These are phyloP conservation scores for Epicoccum sorghinum DNA, from an alignment of 2,329 filamentous ascomycete genomes.

Conservation along the genomic window DNA sequence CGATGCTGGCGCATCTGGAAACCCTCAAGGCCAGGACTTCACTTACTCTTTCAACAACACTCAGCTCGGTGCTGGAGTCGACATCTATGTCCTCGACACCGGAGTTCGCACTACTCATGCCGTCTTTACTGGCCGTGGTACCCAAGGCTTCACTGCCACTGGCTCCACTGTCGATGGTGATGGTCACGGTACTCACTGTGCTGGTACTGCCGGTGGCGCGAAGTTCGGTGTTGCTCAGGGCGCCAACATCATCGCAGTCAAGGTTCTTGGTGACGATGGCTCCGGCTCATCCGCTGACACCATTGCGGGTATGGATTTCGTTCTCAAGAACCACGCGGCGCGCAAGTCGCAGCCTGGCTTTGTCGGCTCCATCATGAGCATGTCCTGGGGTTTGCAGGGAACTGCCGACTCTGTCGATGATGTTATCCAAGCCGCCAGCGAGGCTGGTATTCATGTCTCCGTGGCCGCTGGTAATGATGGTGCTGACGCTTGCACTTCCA, in stretches of 20 bases:
- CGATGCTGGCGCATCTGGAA: conserved; percentile 40
- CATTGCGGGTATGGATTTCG: conserved; percentile 58
- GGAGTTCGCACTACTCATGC: conserved; percentile 55
- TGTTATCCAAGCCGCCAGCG: conserved; percentile 43
- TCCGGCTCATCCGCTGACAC: conserved; percentile 55
- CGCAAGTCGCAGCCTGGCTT: conserved; percentile 48
- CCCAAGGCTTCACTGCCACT: conserved; percentile 49
- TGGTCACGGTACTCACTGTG: conserved; percentile 57
- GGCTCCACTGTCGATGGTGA: conserved; percentile 47
- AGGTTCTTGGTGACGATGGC: conserved; percentile 56
- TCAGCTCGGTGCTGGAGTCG: conserved; percentile 50
- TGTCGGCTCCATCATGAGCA: conserved; percentile 55
- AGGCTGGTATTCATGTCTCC: conserved; percentile 52
- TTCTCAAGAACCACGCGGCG: conserved; percentile 52
- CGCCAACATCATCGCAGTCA: conserved; percentile 58
- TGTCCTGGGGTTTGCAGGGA: conserved; percentile 51
- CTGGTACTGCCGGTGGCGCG: conserved; percentile 53
- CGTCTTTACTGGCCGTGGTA: conserved; percentile 53
- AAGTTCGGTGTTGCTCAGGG: conserved; percentile 56
- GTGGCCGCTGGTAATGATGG: conserved; percentile 56
- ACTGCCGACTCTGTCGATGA: conserved; percentile 44
- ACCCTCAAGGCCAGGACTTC: conserved; percentile 42
- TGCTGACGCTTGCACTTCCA: conserved; percentile 49
- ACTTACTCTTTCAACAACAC: conserved; percentile 50
- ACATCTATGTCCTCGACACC: conserved; percentile 58